Evolutionary conservation across 2,329 filamentous ascomycete species (phyloP).

Genomic region (Metarhizium robertsii): DNA sequence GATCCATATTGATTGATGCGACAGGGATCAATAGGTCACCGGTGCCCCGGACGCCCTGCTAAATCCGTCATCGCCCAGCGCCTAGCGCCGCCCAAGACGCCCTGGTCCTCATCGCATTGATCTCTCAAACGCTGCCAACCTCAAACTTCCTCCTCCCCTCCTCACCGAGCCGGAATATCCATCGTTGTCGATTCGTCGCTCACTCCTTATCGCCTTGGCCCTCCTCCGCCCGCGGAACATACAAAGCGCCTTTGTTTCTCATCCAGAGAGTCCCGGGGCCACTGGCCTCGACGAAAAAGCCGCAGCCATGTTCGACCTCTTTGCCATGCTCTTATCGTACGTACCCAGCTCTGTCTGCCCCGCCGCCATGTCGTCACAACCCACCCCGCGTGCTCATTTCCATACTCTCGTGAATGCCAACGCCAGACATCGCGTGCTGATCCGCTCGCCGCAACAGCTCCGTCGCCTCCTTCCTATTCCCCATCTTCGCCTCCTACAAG

Average conservation of each 20-base stretch:
- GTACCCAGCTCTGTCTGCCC: conserved; percentile 22
- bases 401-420: conserved; percentile 5
- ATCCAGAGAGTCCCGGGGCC: background rate
- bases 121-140: background rate
- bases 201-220: background rate
- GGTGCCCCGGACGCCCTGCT: background rate
- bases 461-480: conserved; percentile 82
- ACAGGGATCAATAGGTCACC: too few species aligned
- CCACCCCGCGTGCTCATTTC: background rate
- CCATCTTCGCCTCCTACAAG: conserved; percentile 96
- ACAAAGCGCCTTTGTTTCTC: background rate
- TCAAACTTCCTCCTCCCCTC: background rate
- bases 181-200: background rate
- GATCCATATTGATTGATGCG: too few species aligned
- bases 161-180: background rate
- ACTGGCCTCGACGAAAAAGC: conserved; percentile 12
- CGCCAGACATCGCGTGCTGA: conserved; percentile 3
- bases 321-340: conserved; percentile 71
- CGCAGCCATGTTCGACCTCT: conserved; percentile 62
- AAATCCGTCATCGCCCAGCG: background rate
- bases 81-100: too few species aligned
- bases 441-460: conserved; percentile 46
- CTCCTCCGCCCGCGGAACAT: background rate
- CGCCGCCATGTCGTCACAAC: conserved; percentile 13
- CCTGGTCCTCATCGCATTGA: too few species aligned